Percentiles rank a stretch among this genome's conserved stretches.
Conservation (phyloP, 2,329 filamentous ascomycete genomes). For the Aspergillus ustus region DNA sequence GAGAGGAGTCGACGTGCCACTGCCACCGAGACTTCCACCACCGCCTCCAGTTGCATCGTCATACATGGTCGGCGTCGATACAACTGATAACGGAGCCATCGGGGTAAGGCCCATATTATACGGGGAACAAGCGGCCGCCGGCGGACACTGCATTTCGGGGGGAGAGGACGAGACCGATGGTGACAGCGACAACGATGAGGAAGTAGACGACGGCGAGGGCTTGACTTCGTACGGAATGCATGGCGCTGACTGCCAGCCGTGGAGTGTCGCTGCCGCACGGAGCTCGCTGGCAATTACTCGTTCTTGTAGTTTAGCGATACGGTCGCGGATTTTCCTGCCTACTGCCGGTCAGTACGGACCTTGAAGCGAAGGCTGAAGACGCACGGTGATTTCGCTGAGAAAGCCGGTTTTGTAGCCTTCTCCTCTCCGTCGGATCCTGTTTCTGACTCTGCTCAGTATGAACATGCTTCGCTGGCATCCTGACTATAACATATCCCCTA, state of each 20-base stretch:
- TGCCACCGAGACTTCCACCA: neutral
- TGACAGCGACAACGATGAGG: neutral
- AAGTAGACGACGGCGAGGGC: conserved; percentile 18
- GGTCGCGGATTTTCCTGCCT: conserved; percentile 41
- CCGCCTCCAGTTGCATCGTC: conserved; percentile 6
- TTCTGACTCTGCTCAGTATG: conserved; percentile 14
- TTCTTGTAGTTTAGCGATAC: conserved; percentile 41
- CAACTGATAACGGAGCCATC: conserved; percentile 2
- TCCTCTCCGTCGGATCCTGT: conserved; percentile 37
- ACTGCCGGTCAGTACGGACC: neutral
- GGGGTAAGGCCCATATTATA: conserved; percentile 7
- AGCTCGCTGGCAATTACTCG: conserved; percentile 41
- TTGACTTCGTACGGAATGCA: conserved; percentile 19
- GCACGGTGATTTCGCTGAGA: conserved; percentile 40
- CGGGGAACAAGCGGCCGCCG: conserved; percentile 9
- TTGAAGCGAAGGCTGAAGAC: neutral
- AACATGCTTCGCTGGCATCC: conserved; percentile 8
- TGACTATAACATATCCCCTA: conserved; percentile 4
- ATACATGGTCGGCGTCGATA: conserved; percentile 1
- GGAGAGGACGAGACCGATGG: conserved; percentile 7
- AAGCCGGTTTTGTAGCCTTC: conserved; percentile 38
- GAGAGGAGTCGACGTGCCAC: conserved; percentile 2
- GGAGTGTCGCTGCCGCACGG: conserved; percentile 32
- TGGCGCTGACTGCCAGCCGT: conserved; percentile 32
- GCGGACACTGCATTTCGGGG: conserved; percentile 12